Evolutionary conservation across 768 basidiomycete species (phyloP).

Genomic region (Mrakia blollopis): DNA sequence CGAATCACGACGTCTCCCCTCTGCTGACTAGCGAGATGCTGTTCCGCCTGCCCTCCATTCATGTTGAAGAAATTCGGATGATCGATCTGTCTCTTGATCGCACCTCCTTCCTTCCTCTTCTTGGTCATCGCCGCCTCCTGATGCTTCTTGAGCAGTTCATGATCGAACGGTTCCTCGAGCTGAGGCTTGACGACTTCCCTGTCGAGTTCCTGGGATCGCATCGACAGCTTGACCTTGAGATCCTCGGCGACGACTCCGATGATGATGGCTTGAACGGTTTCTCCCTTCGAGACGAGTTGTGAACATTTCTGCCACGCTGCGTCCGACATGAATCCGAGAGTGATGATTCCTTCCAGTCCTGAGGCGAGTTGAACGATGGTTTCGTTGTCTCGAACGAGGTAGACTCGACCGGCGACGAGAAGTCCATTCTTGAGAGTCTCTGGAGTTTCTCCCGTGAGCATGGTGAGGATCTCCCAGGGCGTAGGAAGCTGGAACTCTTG

Average conservation of each 20-base stretch:
- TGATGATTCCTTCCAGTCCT: constrained; percentile 79
- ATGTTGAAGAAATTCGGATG: constrained; percentile 98
- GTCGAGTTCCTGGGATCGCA: constrained; percentile 58
- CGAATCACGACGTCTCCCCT: constrained; percentile 94
- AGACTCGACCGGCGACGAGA: constrained; percentile 56
- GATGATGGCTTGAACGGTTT: constrained; percentile 69
- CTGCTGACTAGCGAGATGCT: constrained; percentile 79
- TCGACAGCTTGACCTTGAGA: constrained; percentile 69
- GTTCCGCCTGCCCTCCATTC: constrained; percentile 82
- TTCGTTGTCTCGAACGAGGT: constrained; percentile 56
- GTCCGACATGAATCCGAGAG: constrained; percentile 50
- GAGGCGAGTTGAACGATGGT: constrained; percentile 80
- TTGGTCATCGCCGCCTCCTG: constrained; percentile 10
- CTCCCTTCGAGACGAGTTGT: constrained; percentile 67
- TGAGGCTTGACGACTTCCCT: constrained; percentile 52
- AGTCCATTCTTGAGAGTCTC: constrained; percentile 71
- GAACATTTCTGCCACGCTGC: constrained; percentile 45
- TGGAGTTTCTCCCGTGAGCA: constrained; percentile 89
- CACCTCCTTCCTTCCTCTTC: constrained; percentile 75
- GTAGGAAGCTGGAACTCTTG: constrained; percentile 58
- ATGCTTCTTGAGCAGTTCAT: constrained; percentile 31
- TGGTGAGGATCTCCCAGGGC: constrained; percentile 79
- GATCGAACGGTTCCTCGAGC: constrained; percentile 51
- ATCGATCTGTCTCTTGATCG: constrained; percentile 79
- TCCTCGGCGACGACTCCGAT: constrained; percentile 60